phyloP scores from a whole-genome alignment of 2,329 filamentous ascomycete species.

The Zymoseptoria ardabiliae region DNA sequence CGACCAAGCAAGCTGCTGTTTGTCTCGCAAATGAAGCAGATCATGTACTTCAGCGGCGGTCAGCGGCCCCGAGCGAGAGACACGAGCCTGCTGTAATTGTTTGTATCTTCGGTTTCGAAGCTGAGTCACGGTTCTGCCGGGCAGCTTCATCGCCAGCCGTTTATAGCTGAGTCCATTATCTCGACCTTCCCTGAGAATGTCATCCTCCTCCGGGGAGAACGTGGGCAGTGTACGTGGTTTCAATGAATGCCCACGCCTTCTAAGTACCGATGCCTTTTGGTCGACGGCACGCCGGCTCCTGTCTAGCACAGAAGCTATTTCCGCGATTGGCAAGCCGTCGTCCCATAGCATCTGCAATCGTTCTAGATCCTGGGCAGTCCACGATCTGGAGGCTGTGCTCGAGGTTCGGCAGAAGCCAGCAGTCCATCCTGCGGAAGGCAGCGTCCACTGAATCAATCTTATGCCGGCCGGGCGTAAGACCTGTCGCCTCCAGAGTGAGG shows the following conservation, averaged over 20 bases:
- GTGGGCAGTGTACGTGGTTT: background rate
- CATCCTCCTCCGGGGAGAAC: background rate
- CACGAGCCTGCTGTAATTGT: background rate
- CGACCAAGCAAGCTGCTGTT: background rate
- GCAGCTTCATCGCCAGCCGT: background rate
- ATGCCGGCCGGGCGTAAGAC: background rate
- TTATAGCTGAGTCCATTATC: background rate
- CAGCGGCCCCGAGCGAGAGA: background rate
- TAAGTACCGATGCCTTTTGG: background rate
- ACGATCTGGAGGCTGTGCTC: background rate
- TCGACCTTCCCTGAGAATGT: background rate
- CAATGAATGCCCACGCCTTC: background rate
- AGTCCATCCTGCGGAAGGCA: background rate
- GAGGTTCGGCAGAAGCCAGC: background rate
- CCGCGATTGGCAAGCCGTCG: background rate
- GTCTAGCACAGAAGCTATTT: background rate
- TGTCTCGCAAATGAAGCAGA: background rate
- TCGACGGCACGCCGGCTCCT: background rate
- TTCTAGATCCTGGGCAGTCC: background rate
- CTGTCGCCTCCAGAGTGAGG: background rate
- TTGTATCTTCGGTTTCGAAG: background rate
- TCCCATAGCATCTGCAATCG: background rate
- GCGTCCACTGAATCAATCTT: background rate
- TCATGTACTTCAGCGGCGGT: background rate
- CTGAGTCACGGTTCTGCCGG: background rate